phyloP scores from a whole-genome alignment of 2,329 filamentous ascomycete species.

The Fusarium subglutinans region DNA sequence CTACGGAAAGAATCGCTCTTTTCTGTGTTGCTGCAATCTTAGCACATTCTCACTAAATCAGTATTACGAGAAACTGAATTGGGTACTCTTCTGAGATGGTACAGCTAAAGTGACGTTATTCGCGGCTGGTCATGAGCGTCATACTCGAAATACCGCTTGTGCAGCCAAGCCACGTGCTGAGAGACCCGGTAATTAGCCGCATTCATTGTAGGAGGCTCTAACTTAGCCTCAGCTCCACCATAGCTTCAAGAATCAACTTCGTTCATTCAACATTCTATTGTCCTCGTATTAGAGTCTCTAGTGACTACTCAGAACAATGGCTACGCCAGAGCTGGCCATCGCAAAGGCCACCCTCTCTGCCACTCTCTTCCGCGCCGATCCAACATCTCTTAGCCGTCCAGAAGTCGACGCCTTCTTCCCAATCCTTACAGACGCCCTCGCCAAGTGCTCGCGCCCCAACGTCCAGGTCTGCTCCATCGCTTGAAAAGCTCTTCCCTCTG shows the following conservation, averaged over 20 bases:
- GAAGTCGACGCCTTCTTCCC: conserved; percentile 76
- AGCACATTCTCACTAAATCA: neutral
- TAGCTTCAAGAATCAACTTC: conserved; percentile 21
- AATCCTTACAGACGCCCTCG: conserved; percentile 70
- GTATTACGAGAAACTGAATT: neutral
- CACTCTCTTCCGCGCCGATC: conserved; percentile 77
- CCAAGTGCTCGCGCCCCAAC: conserved; percentile 80
- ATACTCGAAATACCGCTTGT: neutral
- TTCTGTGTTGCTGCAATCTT: neutral
- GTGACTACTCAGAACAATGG: conserved; percentile 56
- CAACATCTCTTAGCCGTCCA: conserved; percentile 72
- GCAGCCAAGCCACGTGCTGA: conserved; percentile 19
- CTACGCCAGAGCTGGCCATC: conserved; percentile 77
- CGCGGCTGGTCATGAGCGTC: neutral
- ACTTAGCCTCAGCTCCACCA: conserved; percentile 14
- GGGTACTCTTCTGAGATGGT: neutral
- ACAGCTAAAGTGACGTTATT: conserved; percentile 3
- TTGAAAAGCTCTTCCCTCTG: conserved; percentile 41
- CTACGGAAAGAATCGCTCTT: conserved; percentile 33
- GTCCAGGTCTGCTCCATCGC: conserved; percentile 80
- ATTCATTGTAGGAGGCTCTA: neutral
- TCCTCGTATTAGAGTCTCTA: neutral
- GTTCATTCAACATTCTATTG: neutral
- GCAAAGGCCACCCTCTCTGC: conserved; percentile 82
- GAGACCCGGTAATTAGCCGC: conserved; percentile 29